Evolutionary conservation across 106 monocot genomes (phyloP), one percentile per base, ranked within the genome.

Genomic region (Agapanthus africanus): DNA sequence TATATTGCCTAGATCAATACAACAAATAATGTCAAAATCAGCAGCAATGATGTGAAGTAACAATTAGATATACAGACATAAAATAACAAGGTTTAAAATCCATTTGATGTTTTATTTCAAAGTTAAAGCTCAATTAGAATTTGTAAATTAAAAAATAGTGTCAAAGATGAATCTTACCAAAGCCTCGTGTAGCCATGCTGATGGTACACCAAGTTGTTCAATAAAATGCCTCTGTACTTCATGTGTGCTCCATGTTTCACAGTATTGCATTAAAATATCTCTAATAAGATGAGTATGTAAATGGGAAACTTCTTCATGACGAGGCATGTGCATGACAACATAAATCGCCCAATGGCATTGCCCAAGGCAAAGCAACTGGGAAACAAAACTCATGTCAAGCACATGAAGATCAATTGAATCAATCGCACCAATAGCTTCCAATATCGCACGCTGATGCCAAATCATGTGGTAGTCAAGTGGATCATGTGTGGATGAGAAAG

Each of bases 381-480:
- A 81, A 78, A 89, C 77, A 79, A 83, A 78, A 71, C 99, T 99
- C 82, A 85, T 79, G 69, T 93, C 93, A 76, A 99, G 81, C 31
- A 93, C 46, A 72, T 90, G 79, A 77, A 99, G 85, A 80, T 99
- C 90, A 76, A 75, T 61, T 31, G 85, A 87, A 61, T 72, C 79
- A 51, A 92, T 82, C 62, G 78, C 79, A 54, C 87, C 93, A 70
- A 93, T 77, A 69, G 93, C 76, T 73, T 93, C 85, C 73, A 99
- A 69, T 74, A 93, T 64, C 23, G 81, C 85, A 28, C 79, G 81
- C 65, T 93, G 84, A 71, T 93, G 92, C 99, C 97, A 99, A 56
- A 99, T 87, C 99, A 99, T 99, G 79, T 99, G 99, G 76, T 90
- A 83, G 56, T 99, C 93, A 73, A 99, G 79, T 63, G 99, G 84